Percentiles rank a stretch among this genome's conserved stretches.
These are phyloP conservation scores for Acacia concinna DNA, from an alignment of 331 rosid genomes.

Conservation along the genomic window DNA sequence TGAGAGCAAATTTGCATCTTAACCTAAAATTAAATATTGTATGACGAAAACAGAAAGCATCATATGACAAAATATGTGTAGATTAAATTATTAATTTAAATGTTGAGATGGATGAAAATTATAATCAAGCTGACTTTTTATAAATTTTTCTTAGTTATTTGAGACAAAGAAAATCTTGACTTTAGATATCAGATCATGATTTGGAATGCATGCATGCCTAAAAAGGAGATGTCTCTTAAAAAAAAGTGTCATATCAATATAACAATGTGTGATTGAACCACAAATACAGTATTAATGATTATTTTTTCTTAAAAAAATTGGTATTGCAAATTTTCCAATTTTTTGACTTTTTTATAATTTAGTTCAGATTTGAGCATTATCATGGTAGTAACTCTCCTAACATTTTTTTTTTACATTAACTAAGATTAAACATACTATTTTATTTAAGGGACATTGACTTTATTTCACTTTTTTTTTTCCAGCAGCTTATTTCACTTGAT, in stretches of 20 bases:
- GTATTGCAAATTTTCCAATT: too few species aligned
- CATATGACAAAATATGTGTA: background rate
- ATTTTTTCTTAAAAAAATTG: too few species aligned
- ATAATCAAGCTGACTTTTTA: background rate
- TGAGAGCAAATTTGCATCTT: too few species aligned
- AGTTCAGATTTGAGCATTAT: background rate
- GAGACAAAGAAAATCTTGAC: background rate
- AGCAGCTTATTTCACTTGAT: background rate
- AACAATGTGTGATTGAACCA: conserved; percentile 41
- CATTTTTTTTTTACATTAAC: too few species aligned
- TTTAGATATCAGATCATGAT: background rate
- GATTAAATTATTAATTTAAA: background rate
- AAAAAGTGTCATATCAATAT: conserved; percentile 43
- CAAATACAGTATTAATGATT: conserved; percentile 14
- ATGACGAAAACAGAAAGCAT: background rate
- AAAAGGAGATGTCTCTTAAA: conserved; percentile 6
- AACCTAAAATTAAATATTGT: too few species aligned
- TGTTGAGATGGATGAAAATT: background rate
- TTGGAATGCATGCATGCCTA: background rate
- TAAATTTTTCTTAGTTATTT: too few species aligned
- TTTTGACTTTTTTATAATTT: too few species aligned
- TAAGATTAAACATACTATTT: too few species aligned
- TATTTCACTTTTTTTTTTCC: too few species aligned
- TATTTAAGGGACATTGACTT: too few species aligned
- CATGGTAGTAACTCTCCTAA: background rate